Percentiles rank a stretch among this genome's conserved stretches.
These are phyloP conservation scores for Fusarium piperis DNA, from an alignment of 2,329 filamentous ascomycete species.

Conservation along the genomic window DNA sequence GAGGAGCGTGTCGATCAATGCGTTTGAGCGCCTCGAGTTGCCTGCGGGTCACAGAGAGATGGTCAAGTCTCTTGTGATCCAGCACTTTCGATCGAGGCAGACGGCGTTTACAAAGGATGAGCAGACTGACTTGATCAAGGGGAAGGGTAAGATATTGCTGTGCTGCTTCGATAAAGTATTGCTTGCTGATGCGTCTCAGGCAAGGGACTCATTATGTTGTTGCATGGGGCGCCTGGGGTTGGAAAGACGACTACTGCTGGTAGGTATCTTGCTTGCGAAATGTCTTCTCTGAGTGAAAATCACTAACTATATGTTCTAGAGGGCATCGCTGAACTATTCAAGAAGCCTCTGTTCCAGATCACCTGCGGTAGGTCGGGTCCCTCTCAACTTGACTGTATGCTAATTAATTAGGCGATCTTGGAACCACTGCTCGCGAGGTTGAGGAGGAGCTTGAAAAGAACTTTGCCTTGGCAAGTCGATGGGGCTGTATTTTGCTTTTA, in stretches of 20 bases:
- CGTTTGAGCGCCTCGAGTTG: conserved; percentile 43
- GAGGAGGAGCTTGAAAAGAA: conserved; percentile 5
- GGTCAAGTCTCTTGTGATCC: conserved; percentile 42
- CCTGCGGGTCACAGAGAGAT: conserved; percentile 39
- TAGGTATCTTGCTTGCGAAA: background rate
- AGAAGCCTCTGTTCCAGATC: conserved; percentile 4
- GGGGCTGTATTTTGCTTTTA: conserved; percentile 17
- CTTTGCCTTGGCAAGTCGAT: conserved; percentile 12
- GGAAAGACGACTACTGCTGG: conserved; percentile 19
- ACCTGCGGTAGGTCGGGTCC: conserved; percentile 10
- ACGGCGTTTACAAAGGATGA: conserved; percentile 12
- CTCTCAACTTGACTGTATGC: background rate
- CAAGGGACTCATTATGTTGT: conserved; percentile 7
- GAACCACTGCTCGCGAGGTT: background rate
- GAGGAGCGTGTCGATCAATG: background rate
- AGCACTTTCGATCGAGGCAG: conserved; percentile 45
- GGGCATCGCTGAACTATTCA: conserved; percentile 15
- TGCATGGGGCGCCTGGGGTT: conserved; percentile 10
- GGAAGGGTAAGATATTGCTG: conserved; percentile 42
- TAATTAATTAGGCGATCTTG: background rate
- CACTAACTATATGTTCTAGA: background rate
- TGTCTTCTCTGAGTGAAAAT: background rate
- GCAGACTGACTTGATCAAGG: conserved; percentile 43
- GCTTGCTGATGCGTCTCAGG: background rate
- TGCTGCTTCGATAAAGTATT: background rate